Evolutionary conservation across 352 stramenopile genomes (phyloP).

Genomic region (Phytophthora meadii): DNA sequence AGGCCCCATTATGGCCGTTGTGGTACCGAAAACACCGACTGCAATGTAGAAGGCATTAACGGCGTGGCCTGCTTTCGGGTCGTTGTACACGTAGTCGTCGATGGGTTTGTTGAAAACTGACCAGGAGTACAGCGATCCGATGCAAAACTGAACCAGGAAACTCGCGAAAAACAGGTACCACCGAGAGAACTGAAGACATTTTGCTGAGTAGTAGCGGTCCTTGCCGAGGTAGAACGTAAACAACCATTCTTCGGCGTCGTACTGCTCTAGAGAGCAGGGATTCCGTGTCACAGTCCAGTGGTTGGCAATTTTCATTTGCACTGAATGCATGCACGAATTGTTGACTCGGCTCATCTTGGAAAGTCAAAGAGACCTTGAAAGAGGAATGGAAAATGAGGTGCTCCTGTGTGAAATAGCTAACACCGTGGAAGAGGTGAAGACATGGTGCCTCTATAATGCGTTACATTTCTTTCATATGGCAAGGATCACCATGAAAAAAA

Average conservation of each 20-base stretch:
- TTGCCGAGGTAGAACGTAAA: conserved; percentile 69
- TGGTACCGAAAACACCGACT: conserved; percentile 63
- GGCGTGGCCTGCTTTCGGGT: conserved; percentile 50
- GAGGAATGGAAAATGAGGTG: conserved; percentile 19
- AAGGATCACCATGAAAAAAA: conserved; percentile 1
- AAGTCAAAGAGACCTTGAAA: conserved; percentile 1
- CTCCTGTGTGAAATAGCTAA: neutral
- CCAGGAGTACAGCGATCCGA: conserved; percentile 76
- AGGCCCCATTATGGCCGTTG: conserved; percentile 73
- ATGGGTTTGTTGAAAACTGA: conserved; percentile 80
- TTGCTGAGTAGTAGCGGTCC: conserved; percentile 52
- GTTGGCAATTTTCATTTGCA: conserved; percentile 30
- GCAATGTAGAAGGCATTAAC: conserved; percentile 82
- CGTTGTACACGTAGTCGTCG: conserved; percentile 51
- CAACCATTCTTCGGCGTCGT: conserved; percentile 69
- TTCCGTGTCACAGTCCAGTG: conserved; percentile 64
- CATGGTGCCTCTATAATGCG: neutral
- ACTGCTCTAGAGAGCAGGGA: conserved; percentile 56
- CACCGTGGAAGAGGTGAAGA: conserved; percentile 18
- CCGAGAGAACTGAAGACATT: conserved; percentile 54
- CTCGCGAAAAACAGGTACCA: conserved; percentile 73
- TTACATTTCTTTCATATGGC: conserved; percentile 14
- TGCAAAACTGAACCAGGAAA: conserved; percentile 77
- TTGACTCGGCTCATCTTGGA: conserved; percentile 11
- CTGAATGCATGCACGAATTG: conserved; percentile 19